Evolutionary conservation across 164 flowering plant genomes (phyloP), one percentile per base, ranked within the genome.

Genomic region (Dillenia suffruticosa): DNA sequence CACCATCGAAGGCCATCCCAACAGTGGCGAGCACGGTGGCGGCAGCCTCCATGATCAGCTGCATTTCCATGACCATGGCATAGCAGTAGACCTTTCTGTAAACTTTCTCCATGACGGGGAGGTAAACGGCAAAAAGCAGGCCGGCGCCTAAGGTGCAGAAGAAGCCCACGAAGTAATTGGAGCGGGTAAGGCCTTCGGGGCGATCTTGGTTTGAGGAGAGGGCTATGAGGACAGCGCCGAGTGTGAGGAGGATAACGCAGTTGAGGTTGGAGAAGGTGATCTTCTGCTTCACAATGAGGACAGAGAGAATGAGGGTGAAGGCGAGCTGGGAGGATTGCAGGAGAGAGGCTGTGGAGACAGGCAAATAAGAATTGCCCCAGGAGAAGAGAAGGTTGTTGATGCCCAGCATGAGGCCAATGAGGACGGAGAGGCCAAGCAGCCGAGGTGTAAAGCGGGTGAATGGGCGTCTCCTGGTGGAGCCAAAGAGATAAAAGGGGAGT

Each of bases 51-150:
- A 86, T 86, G 49, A 85, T 76, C 44, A 88, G 44, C 70, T 88
- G 96, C 87, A 84, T 85, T 65, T 90, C 92, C 73, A 88, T 68
- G 68, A 89, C 88, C 89, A 81, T 79, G 10, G 58, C 63, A 54
- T 80, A 86, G 57, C 82, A 70, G 47, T 63, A 12, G 12, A 72
- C 56, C 19, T 65, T 63, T 56, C 56, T 67, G 54, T 70, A 72
- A 16, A 70, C 64, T 47, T 67, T 53, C 67, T 78, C 82, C 63
- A 75, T 62, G 6, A 75, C 10, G 0, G 96, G 93, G 0, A 91
- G 67, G 24, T 88, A 87, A 17, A 89, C 75, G 9, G 93, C 87
- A 51, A 85, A 87, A 6, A 85, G 64, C 32, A 85, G 44, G 0
- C 88, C 96, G 0, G 96, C 93, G 0, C 86, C 89, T 3, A 88